Evolutionary conservation across 2,329 filamentous ascomycete species (phyloP).

Genomic region (Aureobasidium subglaciale): DNA sequence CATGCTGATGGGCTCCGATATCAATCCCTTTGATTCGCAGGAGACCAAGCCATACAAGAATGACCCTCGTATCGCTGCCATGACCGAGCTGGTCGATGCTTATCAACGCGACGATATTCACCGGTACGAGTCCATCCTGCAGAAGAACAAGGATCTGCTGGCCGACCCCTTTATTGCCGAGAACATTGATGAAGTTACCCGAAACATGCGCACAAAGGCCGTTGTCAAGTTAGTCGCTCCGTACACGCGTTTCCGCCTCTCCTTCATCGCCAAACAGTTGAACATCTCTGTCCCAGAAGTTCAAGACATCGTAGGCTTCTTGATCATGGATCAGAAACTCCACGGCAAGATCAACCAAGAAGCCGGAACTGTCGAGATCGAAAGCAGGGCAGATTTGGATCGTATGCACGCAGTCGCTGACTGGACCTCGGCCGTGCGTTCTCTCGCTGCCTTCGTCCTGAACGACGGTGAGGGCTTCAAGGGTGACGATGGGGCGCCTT

Average conservation of each 20-base stretch:
- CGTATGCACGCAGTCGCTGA: constrained; percentile 65
- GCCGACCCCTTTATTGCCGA: constrained; percentile 94
- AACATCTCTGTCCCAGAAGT: constrained; percentile 81
- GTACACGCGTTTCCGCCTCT: constrained; percentile 84
- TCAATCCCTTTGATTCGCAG: constrained; percentile 98
- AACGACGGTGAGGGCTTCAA: constrained; percentile 69
- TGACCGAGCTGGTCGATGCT: constrained; percentile 94
- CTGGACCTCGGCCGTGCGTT: constrained; percentile 63
- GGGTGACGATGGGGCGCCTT: constrained; percentile 33
- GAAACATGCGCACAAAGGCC: constrained; percentile 95
- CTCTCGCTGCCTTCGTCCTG: constrained; percentile 65
- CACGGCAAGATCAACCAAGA: constrained; percentile 85
- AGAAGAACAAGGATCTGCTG: constrained; percentile 80
- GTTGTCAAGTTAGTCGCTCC: constrained; percentile 88
- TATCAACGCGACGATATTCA: constrained; percentile 95
- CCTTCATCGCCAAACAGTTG: constrained; percentile 81
- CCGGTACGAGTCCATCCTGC: constrained; percentile 78
- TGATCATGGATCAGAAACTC: constrained; percentile 86
- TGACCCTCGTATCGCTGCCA: constrained; percentile 88
- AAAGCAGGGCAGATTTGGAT: constrained; percentile 64
- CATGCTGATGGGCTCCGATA: constrained; percentile 97
- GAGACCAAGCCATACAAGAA: constrained; percentile 98
- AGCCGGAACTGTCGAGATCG: constrained; percentile 73
- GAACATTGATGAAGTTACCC: constrained; percentile 97
- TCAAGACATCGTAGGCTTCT: constrained; percentile 88